Evolutionary conservation across 2,329 filamentous ascomycete species (phyloP).

Genomic region (Phoma sp.): DNA sequence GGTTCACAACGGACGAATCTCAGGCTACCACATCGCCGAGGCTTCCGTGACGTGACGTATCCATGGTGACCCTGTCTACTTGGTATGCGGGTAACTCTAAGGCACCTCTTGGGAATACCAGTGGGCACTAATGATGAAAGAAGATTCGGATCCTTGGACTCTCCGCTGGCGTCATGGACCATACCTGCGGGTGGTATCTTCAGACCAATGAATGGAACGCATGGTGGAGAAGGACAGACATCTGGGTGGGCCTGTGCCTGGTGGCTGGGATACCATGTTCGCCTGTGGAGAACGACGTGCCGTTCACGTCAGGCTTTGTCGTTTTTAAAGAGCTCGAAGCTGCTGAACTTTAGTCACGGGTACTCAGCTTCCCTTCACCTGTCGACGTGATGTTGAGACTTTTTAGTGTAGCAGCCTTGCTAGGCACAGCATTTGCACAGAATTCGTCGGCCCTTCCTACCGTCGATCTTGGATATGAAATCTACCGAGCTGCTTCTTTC

Average conservation of each 20-base stretch:
- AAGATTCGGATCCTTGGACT: not conserved
- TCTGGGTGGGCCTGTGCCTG: not conserved
- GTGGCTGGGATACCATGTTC: constrained; percentile 7
- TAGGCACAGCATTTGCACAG: constrained; percentile 32
- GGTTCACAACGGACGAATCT: constrained; percentile 6
- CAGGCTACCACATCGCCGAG: constrained; percentile 5
- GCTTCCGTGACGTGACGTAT: constrained; percentile 12
- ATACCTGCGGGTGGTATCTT: not conserved
- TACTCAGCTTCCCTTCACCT: not conserved
- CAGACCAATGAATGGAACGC: not conserved
- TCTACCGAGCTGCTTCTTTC: constrained; percentile 55
- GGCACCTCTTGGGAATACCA: not conserved
- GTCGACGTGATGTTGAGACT: constrained; percentile 29
- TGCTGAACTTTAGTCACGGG: not conserved
- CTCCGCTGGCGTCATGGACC: not conserved
- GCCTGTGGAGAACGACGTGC: constrained; percentile 1
- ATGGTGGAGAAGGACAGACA: not conserved
- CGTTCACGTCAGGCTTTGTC: not conserved
- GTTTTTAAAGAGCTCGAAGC: constrained; percentile 9
- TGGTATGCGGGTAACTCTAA: not conserved
- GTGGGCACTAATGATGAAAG: not conserved
- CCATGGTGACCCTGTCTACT: not conserved
- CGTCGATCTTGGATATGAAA: constrained; percentile 62
- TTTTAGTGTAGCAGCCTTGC: constrained; percentile 27
- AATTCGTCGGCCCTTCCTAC: constrained; percentile 45